phyloP scores from a whole-genome alignment of 2,329 filamentous ascomycete genomes.

The Aspergillus quadrilineatus region DNA sequence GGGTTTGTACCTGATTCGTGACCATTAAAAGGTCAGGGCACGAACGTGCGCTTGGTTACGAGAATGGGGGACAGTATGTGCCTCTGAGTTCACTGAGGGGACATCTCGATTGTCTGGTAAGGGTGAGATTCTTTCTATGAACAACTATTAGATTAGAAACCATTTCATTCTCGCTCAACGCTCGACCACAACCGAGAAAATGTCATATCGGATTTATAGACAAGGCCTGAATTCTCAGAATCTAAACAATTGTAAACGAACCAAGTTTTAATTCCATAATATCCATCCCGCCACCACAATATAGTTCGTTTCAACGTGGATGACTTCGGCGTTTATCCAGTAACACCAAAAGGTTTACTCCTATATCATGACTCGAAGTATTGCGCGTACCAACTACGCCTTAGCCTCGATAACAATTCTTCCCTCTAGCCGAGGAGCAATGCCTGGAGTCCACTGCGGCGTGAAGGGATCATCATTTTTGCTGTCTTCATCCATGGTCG shows the following conservation, averaged over 20 bases:
- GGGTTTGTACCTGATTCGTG: no score
- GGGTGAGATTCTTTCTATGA: no score
- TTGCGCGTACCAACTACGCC: not conserved
- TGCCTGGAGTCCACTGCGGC: constrained; percentile 74
- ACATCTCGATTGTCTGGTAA: no score
- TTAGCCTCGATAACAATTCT: constrained; percentile 55
- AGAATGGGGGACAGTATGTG: no score
- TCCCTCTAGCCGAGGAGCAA: constrained; percentile 74
- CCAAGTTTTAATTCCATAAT: not conserved
- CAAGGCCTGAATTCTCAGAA: not conserved
- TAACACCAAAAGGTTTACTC: not conserved
- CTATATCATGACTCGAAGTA: constrained; percentile 4
- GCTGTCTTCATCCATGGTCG: constrained; percentile 50
- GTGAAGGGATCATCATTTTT: constrained; percentile 56
- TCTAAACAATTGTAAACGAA: not conserved
- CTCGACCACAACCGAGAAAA: no score
- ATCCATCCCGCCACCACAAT: not conserved
- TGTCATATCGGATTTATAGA: not conserved
- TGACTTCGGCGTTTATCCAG: not conserved
- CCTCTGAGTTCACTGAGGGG: no score
- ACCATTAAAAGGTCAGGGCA: no score
- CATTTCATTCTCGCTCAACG: no score
- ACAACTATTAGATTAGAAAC: no score
- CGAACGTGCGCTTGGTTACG: no score
- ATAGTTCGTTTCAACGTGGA: not conserved